Evolutionary conservation across 2,329 filamentous ascomycete genomes (phyloP), one percentile per base, ranked within the genome.

Genomic region (Cladosporium sp.): DNA sequence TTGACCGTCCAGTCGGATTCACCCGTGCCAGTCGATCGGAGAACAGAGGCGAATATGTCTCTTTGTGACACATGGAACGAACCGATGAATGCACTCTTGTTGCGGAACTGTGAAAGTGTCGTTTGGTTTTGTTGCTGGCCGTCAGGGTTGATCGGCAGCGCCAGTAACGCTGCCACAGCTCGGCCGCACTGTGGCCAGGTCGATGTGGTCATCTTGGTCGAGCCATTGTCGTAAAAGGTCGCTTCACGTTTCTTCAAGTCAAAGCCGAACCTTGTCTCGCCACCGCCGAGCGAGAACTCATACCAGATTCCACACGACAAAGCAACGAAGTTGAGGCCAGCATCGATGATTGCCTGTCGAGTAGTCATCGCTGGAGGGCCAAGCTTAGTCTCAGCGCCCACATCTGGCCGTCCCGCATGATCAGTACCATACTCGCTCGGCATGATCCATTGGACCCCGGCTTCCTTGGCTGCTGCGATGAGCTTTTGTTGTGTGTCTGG

Each of bases 11-110:
- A 76, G 32, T 75, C 72, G 1, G 52, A 56, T 40, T 71, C 66
- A 6, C 60, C 63, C 0, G 70, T 71, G 1, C 65, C 65, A 2
- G 71, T 73, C 0, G 71, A 70, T 15, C 69, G 68, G 35, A 70
- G 65, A 1, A 71, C 59, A 2, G 68, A 68, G n/a, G 67, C 71
- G 12, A 75, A 65, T 67, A 75, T 75, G 9, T 75, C 72, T 19
- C 57, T 63, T 54, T 76, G 73, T 12, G 49, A 70, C 37, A 74
- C 47, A 0, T 60, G 47, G 57, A 75, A 75, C 6, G 68, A 71
- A 0, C 63, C 62, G 6, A 75, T 58, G 49, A 66, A 71, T 0
- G 72, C 57, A 48, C 66, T 64, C 9, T 60, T 61, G 55, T 75
- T 74, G 12, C 62, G 64, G 37, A 44, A 68, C 1, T 64, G 48